phyloP scores from a whole-genome alignment of 257 asterid species.

The Solanum medicagineum region DNA sequence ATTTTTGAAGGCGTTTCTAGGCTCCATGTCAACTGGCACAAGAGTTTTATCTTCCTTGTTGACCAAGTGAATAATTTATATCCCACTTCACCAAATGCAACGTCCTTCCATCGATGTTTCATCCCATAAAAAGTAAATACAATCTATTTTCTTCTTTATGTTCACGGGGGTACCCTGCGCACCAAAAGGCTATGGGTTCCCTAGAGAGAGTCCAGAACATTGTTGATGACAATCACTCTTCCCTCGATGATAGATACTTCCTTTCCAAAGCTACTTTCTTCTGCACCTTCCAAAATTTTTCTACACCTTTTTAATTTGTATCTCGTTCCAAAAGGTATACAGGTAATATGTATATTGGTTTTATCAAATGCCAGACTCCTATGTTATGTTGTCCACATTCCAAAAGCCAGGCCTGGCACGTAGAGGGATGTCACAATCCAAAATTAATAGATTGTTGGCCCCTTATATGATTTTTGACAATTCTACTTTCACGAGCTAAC shows the following conservation, averaged over 20 bases:
- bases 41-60: too few relatives aligned
- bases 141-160: background rate
- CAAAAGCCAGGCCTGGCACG: background rate
- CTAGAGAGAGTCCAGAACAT: background rate
- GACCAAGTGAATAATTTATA: too few relatives aligned
- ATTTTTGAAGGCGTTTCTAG: too few relatives aligned
- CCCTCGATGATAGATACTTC: background rate
- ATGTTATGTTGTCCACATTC: background rate
- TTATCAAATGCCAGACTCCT: background rate
- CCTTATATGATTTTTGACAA: background rate
- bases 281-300: background rate
- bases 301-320: background rate
- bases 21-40: too few relatives aligned
- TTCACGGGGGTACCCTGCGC: background rate
- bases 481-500: background rate
- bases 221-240: background rate
- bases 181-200: too few relatives aligned
- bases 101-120: background rate
- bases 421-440: background rate
- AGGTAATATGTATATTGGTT: background rate
- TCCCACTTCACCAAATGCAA: too few relatives aligned
- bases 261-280: background rate
- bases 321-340: background rate
- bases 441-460: too few relatives aligned
- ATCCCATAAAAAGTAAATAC: background rate